A percentile compares a stretch with the other conserved stretches of the same genome.
Evolutionary conservation across 345 rosid species (phyloP).

Genomic region (Eucalyptus melliodora): DNA sequence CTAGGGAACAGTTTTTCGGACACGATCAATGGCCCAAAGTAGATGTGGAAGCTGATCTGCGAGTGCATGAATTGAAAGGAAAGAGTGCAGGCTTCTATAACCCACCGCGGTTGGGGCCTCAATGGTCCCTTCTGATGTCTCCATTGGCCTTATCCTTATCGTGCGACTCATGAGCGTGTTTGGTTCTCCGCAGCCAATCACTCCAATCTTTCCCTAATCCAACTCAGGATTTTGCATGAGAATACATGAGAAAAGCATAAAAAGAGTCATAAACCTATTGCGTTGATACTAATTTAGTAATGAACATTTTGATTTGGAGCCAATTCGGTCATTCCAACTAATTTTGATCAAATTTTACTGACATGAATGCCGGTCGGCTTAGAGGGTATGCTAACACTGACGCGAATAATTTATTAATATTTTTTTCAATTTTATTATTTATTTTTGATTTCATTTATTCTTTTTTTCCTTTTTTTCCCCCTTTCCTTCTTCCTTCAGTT

Average conservation of each 20-base stretch:
- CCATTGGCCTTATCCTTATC: neutral
- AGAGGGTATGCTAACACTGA: accelerated
- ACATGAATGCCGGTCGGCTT: too few species aligned
- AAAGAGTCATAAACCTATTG: too few species aligned
- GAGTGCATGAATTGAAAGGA: neutral
- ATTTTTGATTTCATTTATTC: too few species aligned
- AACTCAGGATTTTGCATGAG: neutral
- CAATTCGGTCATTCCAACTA: too few species aligned
- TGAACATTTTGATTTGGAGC: too few species aligned
- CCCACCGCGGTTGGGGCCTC: neutral
- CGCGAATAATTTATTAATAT: too few species aligned
- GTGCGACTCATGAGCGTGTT: neutral
- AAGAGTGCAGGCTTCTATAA: neutral
- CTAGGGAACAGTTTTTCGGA: neutral
- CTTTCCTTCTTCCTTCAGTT: too few species aligned
- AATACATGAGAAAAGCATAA: too few species aligned
- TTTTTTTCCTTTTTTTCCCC: accelerated
- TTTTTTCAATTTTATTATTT: too few species aligned
- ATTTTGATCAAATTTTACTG: too few species aligned
- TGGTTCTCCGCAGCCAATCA: neutral
- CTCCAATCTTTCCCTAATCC: neutral
- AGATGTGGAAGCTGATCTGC: neutral
- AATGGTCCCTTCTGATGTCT: neutral
- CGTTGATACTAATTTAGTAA: too few species aligned
- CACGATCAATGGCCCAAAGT: neutral